These are phyloP conservation scores for Alternaria ethzedia DNA, from an alignment of 2,329 filamentous ascomycete species.

Conservation along the genomic window DNA sequence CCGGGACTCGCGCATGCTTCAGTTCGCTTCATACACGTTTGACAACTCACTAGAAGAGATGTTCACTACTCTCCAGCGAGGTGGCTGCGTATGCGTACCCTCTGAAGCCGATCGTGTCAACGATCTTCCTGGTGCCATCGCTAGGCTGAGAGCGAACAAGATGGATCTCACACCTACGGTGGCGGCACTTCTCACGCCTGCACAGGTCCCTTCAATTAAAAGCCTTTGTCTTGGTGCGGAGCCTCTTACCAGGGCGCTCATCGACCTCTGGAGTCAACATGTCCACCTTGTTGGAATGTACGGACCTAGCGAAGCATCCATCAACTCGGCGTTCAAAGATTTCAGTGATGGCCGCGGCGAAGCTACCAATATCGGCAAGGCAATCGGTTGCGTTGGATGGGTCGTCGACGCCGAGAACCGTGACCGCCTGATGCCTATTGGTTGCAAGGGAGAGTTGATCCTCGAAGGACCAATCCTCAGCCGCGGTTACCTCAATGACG, in stretches of 20 bases:
- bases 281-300: conserved; percentile 39
- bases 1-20: conserved; percentile 39
- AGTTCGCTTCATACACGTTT: conserved; percentile 59
- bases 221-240: conserved; percentile 55
- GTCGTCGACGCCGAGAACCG: conserved; percentile 42
- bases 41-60: conserved; percentile 64
- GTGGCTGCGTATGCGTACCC: conserved; percentile 61
- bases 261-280: conserved; percentile 34
- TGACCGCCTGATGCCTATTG: conserved; percentile 41
- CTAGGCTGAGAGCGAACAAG: conserved; percentile 35
- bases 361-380: conserved; percentile 42
- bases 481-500: conserved; percentile 43
- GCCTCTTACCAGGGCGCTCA: conserved; percentile 44
- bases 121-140: conserved; percentile 54
- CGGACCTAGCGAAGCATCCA: conserved; percentile 42
- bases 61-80: conserved; percentile 59
- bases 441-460: conserved; percentile 43
- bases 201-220: conserved; percentile 53
- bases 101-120: conserved; percentile 63
- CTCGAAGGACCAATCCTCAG: conserved; percentile 46
- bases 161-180: conserved; percentile 65
- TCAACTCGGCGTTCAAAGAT: conserved; percentile 40
- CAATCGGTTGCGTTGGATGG: conserved; percentile 41
- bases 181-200: conserved; percentile 56
- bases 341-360: conserved; percentile 37